Evolutionary conservation across 2,329 filamentous ascomycete genomes (phyloP).

Genomic region (Sordariomycetes sp.): DNA sequence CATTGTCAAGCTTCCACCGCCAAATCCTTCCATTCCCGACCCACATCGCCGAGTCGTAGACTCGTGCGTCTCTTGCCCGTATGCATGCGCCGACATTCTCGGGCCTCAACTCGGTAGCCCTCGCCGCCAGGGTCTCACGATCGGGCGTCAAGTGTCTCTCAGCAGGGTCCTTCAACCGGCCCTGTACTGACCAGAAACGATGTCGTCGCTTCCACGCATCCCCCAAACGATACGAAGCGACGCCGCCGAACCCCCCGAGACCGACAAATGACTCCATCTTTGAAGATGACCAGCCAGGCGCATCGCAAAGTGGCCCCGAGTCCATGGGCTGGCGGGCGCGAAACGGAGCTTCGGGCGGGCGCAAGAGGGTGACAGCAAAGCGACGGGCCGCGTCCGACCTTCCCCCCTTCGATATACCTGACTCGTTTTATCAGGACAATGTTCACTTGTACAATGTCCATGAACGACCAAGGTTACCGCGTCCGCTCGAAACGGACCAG

Average conservation of each 20-base stretch:
- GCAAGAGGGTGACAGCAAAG: not conserved
- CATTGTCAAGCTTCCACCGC: too few relatives aligned
- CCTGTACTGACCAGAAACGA: not conserved
- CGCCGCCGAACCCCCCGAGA: not conserved
- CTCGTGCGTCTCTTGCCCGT: too few relatives aligned
- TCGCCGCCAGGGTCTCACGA: slow-evolving; percentile 4
- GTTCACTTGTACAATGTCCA: slow-evolving; percentile 1
- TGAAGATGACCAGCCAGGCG: slow-evolving; percentile 2
- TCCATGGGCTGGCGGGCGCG: not conserved
- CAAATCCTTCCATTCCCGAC: too few relatives aligned
- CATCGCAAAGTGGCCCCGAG: slow-evolving; percentile 1
- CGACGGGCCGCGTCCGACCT: slow-evolving; percentile 1
- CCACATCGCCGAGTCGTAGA: too few relatives aligned
- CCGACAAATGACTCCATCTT: slow-evolving; percentile 1
- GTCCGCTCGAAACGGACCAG: slow-evolving; percentile 1
- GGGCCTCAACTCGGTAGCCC: slow-evolving; percentile 6
- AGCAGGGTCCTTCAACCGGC: not conserved
- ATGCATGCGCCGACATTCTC: slow-evolving; percentile 6
- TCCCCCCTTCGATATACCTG: slow-evolving; percentile 3
- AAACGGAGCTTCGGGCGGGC: not conserved
- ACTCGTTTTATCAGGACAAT: slow-evolving; percentile 1
- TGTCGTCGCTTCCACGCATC: slow-evolving; percentile 1
- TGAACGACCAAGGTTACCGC: slow-evolving; percentile 1
- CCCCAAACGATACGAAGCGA: not conserved
- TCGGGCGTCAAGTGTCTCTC: slow-evolving; percentile 1